phyloP scores from a whole-genome alignment of 2,329 filamentous ascomycete genomes.

The Plenodomus lindquistii region DNA sequence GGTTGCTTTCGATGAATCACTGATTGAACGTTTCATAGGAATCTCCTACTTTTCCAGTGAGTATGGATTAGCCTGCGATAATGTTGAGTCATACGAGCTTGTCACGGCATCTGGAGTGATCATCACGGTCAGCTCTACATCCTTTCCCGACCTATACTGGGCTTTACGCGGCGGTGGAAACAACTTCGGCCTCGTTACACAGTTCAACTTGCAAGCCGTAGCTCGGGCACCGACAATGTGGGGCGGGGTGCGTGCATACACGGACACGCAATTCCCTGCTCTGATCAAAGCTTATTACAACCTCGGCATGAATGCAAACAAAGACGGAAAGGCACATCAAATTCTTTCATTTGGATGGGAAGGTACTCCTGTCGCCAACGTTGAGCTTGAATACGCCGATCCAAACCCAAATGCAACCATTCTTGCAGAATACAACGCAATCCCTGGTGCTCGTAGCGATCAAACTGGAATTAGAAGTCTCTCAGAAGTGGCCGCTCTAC shows the following conservation, averaged over 20 bases:
- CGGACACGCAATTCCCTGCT: conserved; percentile 17
- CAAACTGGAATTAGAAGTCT: conserved; percentile 23
- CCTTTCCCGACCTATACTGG: no score
- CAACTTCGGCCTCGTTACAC: no score
- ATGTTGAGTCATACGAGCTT: conserved; percentile 41
- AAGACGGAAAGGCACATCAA: conserved; percentile 22
- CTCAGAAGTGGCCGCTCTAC: conserved; percentile 18
- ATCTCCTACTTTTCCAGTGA: conserved; percentile 31
- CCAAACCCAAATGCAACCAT: conserved; percentile 28
- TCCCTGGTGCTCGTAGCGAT: conserved; percentile 18
- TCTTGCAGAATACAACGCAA: conserved; percentile 30
- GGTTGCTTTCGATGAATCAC: neutral
- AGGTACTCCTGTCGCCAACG: conserved; percentile 8
- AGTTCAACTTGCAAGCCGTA: conserved; percentile 27
- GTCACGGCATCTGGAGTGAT: conserved; percentile 25
- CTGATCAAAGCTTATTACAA: conserved; percentile 25
- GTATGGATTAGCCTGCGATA: conserved; percentile 35
- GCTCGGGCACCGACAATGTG: conserved; percentile 30
- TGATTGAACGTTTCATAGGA: conserved; percentile 5
- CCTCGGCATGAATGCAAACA: conserved; percentile 14
- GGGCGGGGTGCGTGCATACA: conserved; percentile 24
- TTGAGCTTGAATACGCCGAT: conserved; percentile 31
- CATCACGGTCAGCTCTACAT: conserved; percentile 17
- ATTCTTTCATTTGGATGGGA: conserved; percentile 26
- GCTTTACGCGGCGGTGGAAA: no score